These are phyloP conservation scores for Tagetes erecta DNA, from an alignment of 129 eudicot species.

Conservation along the genomic window DNA sequence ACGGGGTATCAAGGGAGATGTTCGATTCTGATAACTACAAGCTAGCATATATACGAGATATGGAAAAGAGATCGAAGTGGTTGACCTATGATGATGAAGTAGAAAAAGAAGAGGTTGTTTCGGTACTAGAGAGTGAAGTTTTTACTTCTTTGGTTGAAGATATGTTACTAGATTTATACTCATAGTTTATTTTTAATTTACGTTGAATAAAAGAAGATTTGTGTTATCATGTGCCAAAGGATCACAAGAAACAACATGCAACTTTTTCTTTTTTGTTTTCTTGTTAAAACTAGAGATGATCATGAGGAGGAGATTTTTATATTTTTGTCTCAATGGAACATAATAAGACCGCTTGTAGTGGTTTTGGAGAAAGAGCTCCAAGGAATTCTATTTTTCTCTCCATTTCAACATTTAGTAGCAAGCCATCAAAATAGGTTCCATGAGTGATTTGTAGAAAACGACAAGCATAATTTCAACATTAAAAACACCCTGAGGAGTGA, in stretches of 20 bases:
- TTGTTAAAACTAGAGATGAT: neutral
- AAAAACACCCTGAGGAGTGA: no score
- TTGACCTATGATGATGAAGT: slow-evolving; percentile 36
- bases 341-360: neutral
- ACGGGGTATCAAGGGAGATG: slow-evolving; percentile 33
- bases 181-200: neutral
- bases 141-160: slow-evolving; percentile 52
- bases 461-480: no score
- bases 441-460: no score
- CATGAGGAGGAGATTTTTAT: neutral
- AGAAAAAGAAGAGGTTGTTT: slow-evolving; percentile 42
- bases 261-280: neutral
- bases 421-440: no score
- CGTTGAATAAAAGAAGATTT: neutral
- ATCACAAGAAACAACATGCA: neutral
- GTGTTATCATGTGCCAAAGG: neutral
- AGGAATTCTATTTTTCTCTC: no score
- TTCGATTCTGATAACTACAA: slow-evolving; percentile 58
- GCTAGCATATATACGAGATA: slow-evolving; percentile 47
- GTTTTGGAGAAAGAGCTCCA: no score
- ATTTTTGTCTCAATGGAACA: neutral
- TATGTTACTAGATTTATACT: slow-evolving; percentile 37
- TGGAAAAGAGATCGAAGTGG: slow-evolving; percentile 63
- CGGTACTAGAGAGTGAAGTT: slow-evolving; percentile 53
- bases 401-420: no score